A percentile compares a stretch with the other conserved stretches of the same genome.
Conservation (phyloP, 352 stramenopile species). For the Phytophthora megakarya region DNA sequence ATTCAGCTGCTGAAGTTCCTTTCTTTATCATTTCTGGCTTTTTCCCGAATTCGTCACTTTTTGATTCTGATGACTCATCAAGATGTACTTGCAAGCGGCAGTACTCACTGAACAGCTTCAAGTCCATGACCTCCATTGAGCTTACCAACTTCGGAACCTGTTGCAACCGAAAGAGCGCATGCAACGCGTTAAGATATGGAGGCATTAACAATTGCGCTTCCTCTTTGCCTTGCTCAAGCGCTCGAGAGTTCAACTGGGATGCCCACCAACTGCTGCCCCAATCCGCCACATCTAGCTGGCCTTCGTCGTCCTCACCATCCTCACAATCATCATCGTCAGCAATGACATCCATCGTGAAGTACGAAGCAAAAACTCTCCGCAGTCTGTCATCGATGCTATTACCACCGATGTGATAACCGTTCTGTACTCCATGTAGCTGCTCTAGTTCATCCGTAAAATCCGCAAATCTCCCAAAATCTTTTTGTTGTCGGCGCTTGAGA, state of each 20-base stretch:
- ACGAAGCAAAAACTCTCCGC: conserved; percentile 35
- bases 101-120: conserved; percentile 50
- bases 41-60: not conserved
- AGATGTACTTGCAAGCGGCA: conserved; percentile 17
- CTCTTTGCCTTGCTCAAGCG: conserved; percentile 36
- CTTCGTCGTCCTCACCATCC: conserved; percentile 21
- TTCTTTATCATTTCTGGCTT: conserved; percentile 18
- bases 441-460: conserved; percentile 29
- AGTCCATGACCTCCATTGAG: conserved; percentile 43
- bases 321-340: conserved; percentile 26
- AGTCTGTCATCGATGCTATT: conserved; percentile 34
- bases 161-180: conserved; percentile 60
- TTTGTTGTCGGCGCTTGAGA: conserved; percentile 53
- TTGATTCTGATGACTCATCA: not conserved
- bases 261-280: conserved; percentile 43
- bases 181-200: conserved; percentile 52
- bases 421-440: conserved; percentile 11
- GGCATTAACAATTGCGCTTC: conserved; percentile 45
- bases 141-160: conserved; percentile 45
- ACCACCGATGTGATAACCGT: not conserved
- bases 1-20: conserved; percentile 20
- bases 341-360: conserved; percentile 30
- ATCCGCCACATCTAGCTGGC: conserved; percentile 26
- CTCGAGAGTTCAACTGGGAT: conserved; percentile 33
- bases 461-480: conserved; percentile 17